Evolutionary conservation across 345 rosid genomes (phyloP), one percentile per base, ranked within the genome.

Genomic region (Populus euphratica): DNA sequence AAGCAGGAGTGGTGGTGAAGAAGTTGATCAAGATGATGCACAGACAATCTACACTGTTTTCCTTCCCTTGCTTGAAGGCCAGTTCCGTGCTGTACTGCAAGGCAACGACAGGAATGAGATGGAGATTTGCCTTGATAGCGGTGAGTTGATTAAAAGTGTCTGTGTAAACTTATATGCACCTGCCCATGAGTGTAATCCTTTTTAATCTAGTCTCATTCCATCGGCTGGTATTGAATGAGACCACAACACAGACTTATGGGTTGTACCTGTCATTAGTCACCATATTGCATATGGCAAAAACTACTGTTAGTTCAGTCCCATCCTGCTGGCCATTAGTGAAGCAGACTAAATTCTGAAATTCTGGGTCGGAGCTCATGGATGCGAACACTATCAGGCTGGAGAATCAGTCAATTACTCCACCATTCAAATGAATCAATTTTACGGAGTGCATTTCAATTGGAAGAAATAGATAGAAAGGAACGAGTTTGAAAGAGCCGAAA

Each of bases 1-100:
- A 87, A 92, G 92, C 83, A 96, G 88, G 78, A 89, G 85, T 31
- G 89, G 76, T 70, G 80, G 84, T 78, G 88, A 87, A 84, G 82
- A 82, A 69, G 87, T 80, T 77, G 88, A 86, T 79, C 80, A 75
- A 47, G 87, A 83, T 73, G 91, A 87, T 85, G 77, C 81, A 44
- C 83, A 87, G 2, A 92, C 92, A 43, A 78, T 96, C 76, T 93
- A 93, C 84, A 93, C 95, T 0, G 92, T 93, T 76, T 92, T 96
- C 81, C 97, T 96, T 23, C 98, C 98, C 56, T 91, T 96, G 31
- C 97, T 96, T 21, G 99, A 96, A 82, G 98, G 98, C 87, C 98
- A 82, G 71, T 96, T 96, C 85, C 93, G 99, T 83, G 89, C 98
- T 75, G 98, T 87, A 44, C 84, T 96, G 21, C 99, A 96, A 85